Evolutionary conservation across 2,329 filamentous ascomycete genomes (phyloP).

Genomic region (Colletotrichum euphorbiae): DNA sequence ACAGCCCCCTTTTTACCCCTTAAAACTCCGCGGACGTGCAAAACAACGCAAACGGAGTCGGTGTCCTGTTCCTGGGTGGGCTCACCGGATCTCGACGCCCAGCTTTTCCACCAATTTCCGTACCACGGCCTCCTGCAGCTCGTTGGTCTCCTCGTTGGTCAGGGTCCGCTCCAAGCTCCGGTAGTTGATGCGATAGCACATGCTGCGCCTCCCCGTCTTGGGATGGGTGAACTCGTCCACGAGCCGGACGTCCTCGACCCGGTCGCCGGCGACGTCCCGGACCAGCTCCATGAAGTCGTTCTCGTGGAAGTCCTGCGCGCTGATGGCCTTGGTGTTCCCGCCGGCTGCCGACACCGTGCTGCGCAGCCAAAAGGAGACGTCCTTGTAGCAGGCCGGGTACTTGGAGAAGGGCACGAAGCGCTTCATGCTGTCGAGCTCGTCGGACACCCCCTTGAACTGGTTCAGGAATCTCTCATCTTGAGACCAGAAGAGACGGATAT

Average conservation of each 20-base stretch:
- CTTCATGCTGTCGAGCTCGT: slow-evolving; percentile 59
- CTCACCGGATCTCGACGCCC: slow-evolving; percentile 78
- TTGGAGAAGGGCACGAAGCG: slow-evolving; percentile 91
- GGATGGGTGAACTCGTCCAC: slow-evolving; percentile 92
- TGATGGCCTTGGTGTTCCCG: slow-evolving; percentile 54
- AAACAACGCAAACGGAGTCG: no score
- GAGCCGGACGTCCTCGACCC: slow-evolving; percentile 87
- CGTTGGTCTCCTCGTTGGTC: slow-evolving; percentile 84
- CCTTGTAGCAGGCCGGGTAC: slow-evolving; percentile 88
- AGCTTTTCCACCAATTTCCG: slow-evolving; percentile 74
- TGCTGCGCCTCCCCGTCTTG: slow-evolving; percentile 82
- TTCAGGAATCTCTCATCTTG: slow-evolving; percentile 84
- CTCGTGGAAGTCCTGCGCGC: slow-evolving; percentile 77
- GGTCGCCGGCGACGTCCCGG: slow-evolving; percentile 81
- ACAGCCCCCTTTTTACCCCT: slow-evolving; percentile 39
- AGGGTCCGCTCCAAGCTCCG: slow-evolving; percentile 91
- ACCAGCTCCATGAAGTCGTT: slow-evolving; percentile 99
- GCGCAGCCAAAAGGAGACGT: slow-evolving; percentile 92
- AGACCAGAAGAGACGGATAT: slow-evolving; percentile 98
- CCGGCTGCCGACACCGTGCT: slow-evolving; percentile 57
- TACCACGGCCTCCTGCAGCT: slow-evolving; percentile 77
- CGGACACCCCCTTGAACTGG: slow-evolving; percentile 79
- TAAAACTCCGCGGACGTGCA: neutral
- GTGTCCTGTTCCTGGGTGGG: no score
- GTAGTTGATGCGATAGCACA: slow-evolving; percentile 95